A percentile compares a stretch with the other conserved stretches of the same genome.
Conservation (phyloP, 225 moss, liverwort and hornwort species). For the Bryum argenteum region DNA sequence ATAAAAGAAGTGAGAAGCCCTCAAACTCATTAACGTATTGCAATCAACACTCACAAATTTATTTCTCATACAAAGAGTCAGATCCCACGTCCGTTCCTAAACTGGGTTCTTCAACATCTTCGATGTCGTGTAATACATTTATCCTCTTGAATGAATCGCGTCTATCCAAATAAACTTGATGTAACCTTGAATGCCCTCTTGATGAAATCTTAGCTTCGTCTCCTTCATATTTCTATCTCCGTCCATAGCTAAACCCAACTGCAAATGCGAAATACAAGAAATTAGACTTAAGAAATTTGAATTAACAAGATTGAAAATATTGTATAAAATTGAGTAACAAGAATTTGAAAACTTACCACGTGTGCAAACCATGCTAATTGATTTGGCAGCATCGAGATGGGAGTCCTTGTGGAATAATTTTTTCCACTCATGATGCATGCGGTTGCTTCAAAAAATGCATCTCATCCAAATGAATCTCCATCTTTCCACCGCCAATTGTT, state of each 20-base stretch:
- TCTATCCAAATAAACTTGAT: background rate
- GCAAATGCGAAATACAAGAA: background rate
- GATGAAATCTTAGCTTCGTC: accelerated
- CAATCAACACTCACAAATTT: background rate
- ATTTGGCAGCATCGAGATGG: too few relatives aligned
- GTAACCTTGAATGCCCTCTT: background rate
- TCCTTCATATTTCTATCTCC: background rate
- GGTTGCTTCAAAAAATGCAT: too few relatives aligned
- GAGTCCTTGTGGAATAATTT: too few relatives aligned
- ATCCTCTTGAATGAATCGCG: background rate
- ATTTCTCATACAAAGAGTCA: background rate
- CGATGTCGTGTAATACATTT: background rate
- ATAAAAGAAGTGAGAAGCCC: too few relatives aligned
- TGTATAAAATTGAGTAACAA: too few relatives aligned
- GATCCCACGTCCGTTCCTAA: background rate
- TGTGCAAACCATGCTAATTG: too few relatives aligned
- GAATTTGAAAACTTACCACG: too few relatives aligned
- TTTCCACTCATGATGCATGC: too few relatives aligned
- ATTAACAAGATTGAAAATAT: too few relatives aligned
- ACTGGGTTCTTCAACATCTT: accelerated
- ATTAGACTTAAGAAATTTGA: too few relatives aligned
- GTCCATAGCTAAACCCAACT: too few relatives aligned
- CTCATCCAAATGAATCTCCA: background rate
- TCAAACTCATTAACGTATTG: too few relatives aligned
- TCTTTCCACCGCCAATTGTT: background rate